Evolutionary conservation across 2,329 filamentous ascomycete species (phyloP).

Genomic region (Beauveria asiatica): DNA sequence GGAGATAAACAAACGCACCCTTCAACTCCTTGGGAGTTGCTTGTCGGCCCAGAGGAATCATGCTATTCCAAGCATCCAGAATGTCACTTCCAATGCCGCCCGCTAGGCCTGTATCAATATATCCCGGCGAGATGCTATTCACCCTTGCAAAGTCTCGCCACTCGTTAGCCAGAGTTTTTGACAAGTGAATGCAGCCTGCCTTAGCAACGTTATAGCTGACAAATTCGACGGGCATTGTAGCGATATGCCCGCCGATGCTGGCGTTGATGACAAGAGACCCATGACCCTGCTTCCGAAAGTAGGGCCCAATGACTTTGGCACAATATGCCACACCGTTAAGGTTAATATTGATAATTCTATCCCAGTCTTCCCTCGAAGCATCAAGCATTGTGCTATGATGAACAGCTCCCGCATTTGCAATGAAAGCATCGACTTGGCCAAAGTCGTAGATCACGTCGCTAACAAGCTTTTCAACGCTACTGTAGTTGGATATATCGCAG

Average conservation of each 20-base stretch:
- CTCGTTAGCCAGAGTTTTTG: conserved; percentile 47
- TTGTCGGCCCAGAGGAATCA: conserved; percentile 66
- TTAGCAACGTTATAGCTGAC: conserved; percentile 60
- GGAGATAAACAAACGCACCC: conserved; percentile 70
- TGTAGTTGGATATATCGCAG: conserved; percentile 46
- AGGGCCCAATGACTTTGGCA: conserved; percentile 54
- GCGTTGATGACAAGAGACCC: conserved; percentile 63
- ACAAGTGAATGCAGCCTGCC: conserved; percentile 42
- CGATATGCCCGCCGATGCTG: conserved; percentile 62
- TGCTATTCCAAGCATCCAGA: conserved; percentile 63
- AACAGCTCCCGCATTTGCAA: conserved; percentile 62
- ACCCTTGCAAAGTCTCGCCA: conserved; percentile 60
- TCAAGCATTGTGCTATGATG: too few species aligned
- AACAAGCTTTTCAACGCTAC: conserved; percentile 43
- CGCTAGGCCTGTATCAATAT: conserved; percentile 60
- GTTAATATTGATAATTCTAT: conserved; percentile 53
- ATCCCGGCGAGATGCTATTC: conserved; percentile 59
- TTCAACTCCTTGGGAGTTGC: conserved; percentile 63
- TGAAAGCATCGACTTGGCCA: conserved; percentile 63
- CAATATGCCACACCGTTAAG: conserved; percentile 62
- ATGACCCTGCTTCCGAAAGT: conserved; percentile 55
- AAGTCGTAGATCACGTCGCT: conserved; percentile 64
- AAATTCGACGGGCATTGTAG: conserved; percentile 62
- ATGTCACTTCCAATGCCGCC: conserved; percentile 56
- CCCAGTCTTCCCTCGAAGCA: conserved; percentile 59